Conservation (phyloP, 768 basidiomycete genomes). For the Paxillus involutus region DNA sequence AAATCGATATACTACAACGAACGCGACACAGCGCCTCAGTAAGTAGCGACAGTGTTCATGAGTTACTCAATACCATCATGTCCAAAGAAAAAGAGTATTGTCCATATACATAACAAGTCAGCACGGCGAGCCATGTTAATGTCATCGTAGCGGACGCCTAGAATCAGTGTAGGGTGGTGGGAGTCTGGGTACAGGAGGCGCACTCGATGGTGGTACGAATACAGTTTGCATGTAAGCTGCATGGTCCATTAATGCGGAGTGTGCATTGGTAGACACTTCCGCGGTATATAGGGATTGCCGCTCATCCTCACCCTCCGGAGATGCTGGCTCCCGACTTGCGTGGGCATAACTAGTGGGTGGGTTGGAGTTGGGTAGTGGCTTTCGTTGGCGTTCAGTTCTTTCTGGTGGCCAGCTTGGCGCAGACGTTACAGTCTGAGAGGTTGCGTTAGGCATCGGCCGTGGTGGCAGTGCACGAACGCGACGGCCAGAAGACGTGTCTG, state of each 20-base stretch:
- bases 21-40: not conserved
- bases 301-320: conserved; percentile 16
- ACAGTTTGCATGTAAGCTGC: conserved; percentile 21
- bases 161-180: conserved; percentile 8
- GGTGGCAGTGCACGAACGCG: conserved; percentile 31
- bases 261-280: conserved; percentile 28
- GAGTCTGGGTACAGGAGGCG: conserved; percentile 3
- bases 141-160: conserved; percentile 6
- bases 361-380: conserved; percentile 4
- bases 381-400: not conserved
- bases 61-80: not conserved
- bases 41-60: not conserved
- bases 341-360: not conserved
- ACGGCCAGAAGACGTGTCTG: conserved; percentile 14
- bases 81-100: not conserved
- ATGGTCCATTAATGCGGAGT: conserved; percentile 30
- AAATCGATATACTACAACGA: not conserved
- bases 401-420: not conserved
- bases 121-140: not conserved
- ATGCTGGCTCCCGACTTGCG: not conserved
- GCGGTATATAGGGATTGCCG: conserved; percentile 13
- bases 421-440: not conserved
- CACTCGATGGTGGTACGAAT: conserved; percentile 13
- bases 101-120: not conserved
- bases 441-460: conserved; percentile 14